Base-by-base conservation (phyloP, 345 rosid species). In the Passiflora organensis region DNA sequence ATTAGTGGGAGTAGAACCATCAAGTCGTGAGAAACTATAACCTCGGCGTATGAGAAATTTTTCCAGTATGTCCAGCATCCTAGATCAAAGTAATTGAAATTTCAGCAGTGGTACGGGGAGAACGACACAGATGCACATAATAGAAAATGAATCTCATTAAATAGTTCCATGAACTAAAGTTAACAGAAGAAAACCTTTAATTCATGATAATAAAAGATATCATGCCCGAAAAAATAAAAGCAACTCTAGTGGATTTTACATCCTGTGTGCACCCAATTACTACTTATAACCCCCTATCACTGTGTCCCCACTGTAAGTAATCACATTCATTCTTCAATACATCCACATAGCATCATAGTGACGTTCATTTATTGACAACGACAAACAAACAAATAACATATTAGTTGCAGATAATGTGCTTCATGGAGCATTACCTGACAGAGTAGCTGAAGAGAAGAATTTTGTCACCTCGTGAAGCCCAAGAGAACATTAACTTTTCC, bases 1-100 rank as follows among this genome's bases (percentile, higher is more conserved):
- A 60, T 83, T 89, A 59, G 83, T 68, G 1, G 99, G 94, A 59
- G 96, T 86, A 24, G 96, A 88, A 45, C 99, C 99, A 59, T 93
- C 99, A 42, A 93, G 95, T 63, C 99, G 81, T 24, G 87, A 77
- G 67, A 89, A 93, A 72, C 84, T 77, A 59, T 82, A 84, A 36
- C 99, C 96, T 84, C 79, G 86, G 20, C 96, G 81, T 59, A 93
- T 80, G 28, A 93, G 84, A 65, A 86, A 81, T 62, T 84, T 93
- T 72, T 86, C 95, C 60, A 93, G 74, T 78, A 93, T 89, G 78
- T 89, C 87, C 53, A 93, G 73, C 96, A 93, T 86, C 80, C 96
- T 91, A 75, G 23, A 72, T 38, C 34, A 43, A 37, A 59, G n/a
- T 47, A 22, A 19, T 56, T 57, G 37, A 39, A n/a, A 63, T 17